Percentiles rank a stretch among this genome's conserved stretches.
phyloP scores from a whole-genome alignment of 2,329 filamentous ascomycete genomes.

The Nannizziopsis arthrosporioides region DNA sequence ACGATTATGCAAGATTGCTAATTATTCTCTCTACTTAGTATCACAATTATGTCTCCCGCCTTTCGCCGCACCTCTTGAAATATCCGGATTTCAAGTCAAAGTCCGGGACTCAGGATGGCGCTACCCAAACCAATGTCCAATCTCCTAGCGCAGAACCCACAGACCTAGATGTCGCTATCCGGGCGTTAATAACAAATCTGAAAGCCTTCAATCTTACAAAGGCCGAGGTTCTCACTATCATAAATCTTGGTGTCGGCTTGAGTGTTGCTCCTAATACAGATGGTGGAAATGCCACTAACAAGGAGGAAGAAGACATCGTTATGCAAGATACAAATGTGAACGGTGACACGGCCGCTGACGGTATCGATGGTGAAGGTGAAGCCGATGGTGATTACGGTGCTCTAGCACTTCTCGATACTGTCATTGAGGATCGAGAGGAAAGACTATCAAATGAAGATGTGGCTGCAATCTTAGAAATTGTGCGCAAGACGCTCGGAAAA shows the following conservation, averaged over 20 bases:
- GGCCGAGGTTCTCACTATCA: conserved; percentile 36
- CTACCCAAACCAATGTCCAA: conserved; percentile 14
- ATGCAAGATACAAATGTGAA: conserved; percentile 19
- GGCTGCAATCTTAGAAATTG: conserved; percentile 25
- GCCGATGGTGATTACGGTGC: conserved; percentile 26
- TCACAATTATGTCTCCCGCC: conserved; percentile 32
- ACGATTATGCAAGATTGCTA: neutral
- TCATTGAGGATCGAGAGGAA: conserved; percentile 35
- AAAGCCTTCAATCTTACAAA: conserved; percentile 36
- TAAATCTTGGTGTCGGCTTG: conserved; percentile 36
- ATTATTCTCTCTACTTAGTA: conserved; percentile 21
- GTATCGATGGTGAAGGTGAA: conserved; percentile 13
- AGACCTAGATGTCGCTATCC: conserved; percentile 30
- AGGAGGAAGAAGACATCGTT: conserved; percentile 15
- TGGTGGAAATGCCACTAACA: conserved; percentile 12
- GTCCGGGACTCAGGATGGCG: conserved; percentile 12
- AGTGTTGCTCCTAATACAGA: conserved; percentile 12
- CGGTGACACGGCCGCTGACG: conserved; percentile 16
- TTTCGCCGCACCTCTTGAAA: conserved; percentile 30
- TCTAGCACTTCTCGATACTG: conserved; percentile 18
- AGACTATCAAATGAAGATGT: conserved; percentile 31
- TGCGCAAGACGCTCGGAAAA: conserved; percentile 25
- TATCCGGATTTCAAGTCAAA: conserved; percentile 25
- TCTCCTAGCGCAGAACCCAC: conserved; percentile 16
- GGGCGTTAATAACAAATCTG: conserved; percentile 27